These are phyloP conservation scores for Penicillium longicatenatum DNA, from an alignment of 495 filamentous ascomycete species.

Conservation along the genomic window DNA sequence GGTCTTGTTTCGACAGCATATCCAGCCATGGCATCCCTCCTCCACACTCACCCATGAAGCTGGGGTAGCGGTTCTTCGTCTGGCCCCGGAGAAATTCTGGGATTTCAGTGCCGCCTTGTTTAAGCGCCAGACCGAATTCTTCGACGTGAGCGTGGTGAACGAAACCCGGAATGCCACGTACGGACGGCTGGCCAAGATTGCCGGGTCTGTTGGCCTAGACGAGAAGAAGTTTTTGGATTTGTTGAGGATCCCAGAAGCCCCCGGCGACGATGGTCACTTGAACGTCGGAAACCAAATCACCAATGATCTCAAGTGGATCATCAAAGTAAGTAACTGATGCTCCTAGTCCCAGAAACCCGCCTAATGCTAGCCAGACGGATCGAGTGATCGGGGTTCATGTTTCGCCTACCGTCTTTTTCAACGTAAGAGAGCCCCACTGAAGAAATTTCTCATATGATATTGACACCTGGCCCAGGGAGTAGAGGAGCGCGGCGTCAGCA, in stretches of 20 bases:
- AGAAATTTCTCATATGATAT: conserved; percentile 1
- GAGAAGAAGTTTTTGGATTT: conserved; percentile 63
- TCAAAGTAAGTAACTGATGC: conserved; percentile 58
- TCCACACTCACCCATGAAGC: conserved; percentile 89
- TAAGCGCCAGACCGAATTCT: conserved; percentile 67
- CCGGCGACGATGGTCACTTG: conserved; percentile 59
- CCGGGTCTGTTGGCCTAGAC: conserved; percentile 64
- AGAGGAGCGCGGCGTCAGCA: conserved; percentile 75
- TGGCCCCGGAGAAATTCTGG: conserved; percentile 73
- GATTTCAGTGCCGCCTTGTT: conserved; percentile 74
- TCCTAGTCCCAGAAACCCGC: background rate
- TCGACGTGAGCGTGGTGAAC: conserved; percentile 78
- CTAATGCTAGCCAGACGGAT: conserved; percentile 49
- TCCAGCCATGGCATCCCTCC: conserved; percentile 95
- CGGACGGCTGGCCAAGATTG: conserved; percentile 69
- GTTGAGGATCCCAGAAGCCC: conserved; percentile 63
- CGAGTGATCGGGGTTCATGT: conserved; percentile 82
- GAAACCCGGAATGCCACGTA: conserved; percentile 88
- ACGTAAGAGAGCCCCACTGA: conserved; percentile 45
- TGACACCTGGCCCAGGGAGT: conserved; percentile 57
- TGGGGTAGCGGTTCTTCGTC: conserved; percentile 69
- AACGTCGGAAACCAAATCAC: conserved; percentile 79
- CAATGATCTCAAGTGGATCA: conserved; percentile 79
- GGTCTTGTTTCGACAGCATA: conserved; percentile 83
- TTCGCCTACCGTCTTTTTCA: conserved; percentile 84